Evolutionary conservation across 768 basidiomycete species (phyloP), one percentile per base, ranked within the genome.

Genomic region (Suillus alpinus): DNA sequence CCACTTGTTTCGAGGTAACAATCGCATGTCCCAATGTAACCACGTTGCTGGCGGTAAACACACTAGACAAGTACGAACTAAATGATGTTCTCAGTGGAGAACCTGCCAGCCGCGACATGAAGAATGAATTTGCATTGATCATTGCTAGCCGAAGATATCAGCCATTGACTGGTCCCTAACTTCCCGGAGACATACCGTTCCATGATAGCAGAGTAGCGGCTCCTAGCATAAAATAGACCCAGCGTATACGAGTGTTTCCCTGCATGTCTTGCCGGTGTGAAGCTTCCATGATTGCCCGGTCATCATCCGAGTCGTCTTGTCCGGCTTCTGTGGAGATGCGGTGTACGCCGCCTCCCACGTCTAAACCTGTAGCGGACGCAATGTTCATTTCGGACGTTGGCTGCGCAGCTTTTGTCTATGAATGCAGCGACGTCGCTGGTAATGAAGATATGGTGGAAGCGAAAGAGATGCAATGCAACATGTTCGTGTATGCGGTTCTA

Each of bases 51-150:
- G 83, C 75, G 4, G 87, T 93, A 66, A 82, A 88, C 3, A 80
- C 76, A 6, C 82, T 81, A 9, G 88, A 82, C 51, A 91, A 76
- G 67, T 86, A 89, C 12, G 89, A 89, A 59, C 81, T 78, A 63
- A 92, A 89, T 9, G 84, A 82, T 16, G 79, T 69, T 59, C 81
- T 77, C 20, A 89, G 66, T 0, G 84, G 71, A 2, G 91, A 89
- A 20, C 79, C 81, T 10, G 76, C 80, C 40, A 96, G 73, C 59
- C 91, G 80, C 0, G 90, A 84, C 36, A 89, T 71, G 71, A 96
- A 92, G 71, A 88, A 93, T 0, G 94, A 87, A 51, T 87, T 87
- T 0, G 89, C 92, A 36, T 92, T 96, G 29, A 97, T 94, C 68
- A 95, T 77, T 1, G 87, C 94, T 96, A 60, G 23, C 7, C 20